Evolutionary conservation across 2,329 filamentous ascomycete genomes (phyloP), one percentile per base, ranked within the genome.

Genomic region (Monascus ruber): DNA sequence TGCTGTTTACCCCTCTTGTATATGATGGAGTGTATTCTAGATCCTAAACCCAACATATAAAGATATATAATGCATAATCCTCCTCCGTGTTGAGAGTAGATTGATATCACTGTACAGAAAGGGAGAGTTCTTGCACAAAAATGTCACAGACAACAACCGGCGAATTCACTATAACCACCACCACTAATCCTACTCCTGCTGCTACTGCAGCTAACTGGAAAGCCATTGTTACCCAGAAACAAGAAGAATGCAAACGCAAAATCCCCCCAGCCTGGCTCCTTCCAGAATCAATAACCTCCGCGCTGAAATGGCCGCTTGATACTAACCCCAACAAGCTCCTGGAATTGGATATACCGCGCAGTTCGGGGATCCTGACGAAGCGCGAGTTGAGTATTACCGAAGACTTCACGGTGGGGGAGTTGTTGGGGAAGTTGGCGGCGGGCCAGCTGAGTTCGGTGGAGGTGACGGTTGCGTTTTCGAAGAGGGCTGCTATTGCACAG

Each of bases 381-480:
- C 43, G 55, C n/a, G 71, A 75, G 47, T 44, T 74, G 3, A 55
- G 60, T 6, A 70, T 76, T 29, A 75, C 73, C 0, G 52, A 56
- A 36, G 47, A 47, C 3, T 51, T 50, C 31, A 41, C 47, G 3
- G 53, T 49, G 5, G 36, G 34, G 0, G 42, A 51, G 11, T 40
- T 56, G 6, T 27, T 54, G 5, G 37, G 25, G 3, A 48, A 47
- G 6, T 39, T 57, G 6, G 46, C 47, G 0, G 39, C 38, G 2
- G 48, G 51, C 3, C 25, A 51, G 5, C 5, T 53, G 3, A 55
- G 39, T 11, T 49, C 53, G 5, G 17, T 48, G 28, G 47, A 25
- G 8, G 47, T 56, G 4, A 53, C 52, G 1, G 51, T 44, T 1
- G 54, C 52, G 2, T 73, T 72, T 37, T 63, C 56, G 42, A 63